phyloP scores from a whole-genome alignment of 768 basidiomycete genomes.

The Mycena pura region DNA sequence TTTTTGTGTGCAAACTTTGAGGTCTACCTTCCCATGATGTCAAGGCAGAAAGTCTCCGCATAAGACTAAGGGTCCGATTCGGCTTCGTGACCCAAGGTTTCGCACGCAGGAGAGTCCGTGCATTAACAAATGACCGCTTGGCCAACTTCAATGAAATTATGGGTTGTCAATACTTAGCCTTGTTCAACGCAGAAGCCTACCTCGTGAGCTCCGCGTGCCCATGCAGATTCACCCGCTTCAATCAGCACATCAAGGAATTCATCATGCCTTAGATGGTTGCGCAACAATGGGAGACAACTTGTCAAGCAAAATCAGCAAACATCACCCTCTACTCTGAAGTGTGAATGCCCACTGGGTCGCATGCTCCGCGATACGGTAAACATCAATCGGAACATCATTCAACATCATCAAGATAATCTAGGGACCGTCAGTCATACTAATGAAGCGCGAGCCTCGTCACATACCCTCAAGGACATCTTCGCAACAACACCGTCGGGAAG shows the following conservation, averaged over 20 bases:
- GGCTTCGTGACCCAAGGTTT: slow-evolving; percentile 61
- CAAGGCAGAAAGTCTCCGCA: slow-evolving; percentile 67
- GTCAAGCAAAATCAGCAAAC: neutral
- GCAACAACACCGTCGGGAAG: slow-evolving; percentile 57
- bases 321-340: too few relatives aligned
- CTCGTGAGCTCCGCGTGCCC: slow-evolving; percentile 78
- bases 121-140: slow-evolving; percentile 65
- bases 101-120: slow-evolving; percentile 57
- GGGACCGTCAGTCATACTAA: neutral
- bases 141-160: slow-evolving; percentile 53
- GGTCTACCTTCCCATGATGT: slow-evolving; percentile 62
- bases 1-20: too few relatives aligned
- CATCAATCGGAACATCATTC: slow-evolving; percentile 64
- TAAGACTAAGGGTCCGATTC: slow-evolving; percentile 55
- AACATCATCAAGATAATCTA: slow-evolving; percentile 78
- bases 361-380: slow-evolving; percentile 75
- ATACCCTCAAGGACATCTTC: slow-evolving; percentile 76
- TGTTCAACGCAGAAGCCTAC: slow-evolving; percentile 37
- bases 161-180: neutral
- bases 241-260: slow-evolving; percentile 66
- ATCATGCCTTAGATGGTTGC: slow-evolving; percentile 65
- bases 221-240: slow-evolving; percentile 74
- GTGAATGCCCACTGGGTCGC: slow-evolving; percentile 56
- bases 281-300: slow-evolving; percentile 68
- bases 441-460: too few relatives aligned